These are phyloP conservation scores for Globisporangium solare DNA, from an alignment of 352 stramenopile genomes.

Conservation along the genomic window DNA sequence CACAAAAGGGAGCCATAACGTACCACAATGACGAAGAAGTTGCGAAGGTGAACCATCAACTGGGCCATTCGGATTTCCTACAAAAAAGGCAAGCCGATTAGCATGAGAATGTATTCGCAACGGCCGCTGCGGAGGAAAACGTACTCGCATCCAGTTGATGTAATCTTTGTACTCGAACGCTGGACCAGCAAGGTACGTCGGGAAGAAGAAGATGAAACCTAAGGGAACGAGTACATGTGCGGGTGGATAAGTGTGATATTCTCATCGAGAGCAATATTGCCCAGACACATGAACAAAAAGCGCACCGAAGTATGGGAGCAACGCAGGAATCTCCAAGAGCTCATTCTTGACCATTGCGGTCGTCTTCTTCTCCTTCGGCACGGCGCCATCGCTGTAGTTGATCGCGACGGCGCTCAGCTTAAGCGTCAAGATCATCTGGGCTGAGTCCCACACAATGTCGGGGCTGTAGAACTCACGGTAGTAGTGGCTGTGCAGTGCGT, in stretches of 20 bases:
- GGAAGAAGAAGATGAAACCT: conserved; percentile 88
- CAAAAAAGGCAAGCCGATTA: not conserved
- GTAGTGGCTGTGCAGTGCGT: conserved; percentile 49
- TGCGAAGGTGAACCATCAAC: conserved; percentile 59
- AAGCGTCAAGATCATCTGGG: conserved; percentile 85
- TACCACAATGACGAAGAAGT: conserved; percentile 74
- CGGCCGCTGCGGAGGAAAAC: not conserved
- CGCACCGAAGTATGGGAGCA: conserved; percentile 75
- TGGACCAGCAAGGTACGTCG: conserved; percentile 79
- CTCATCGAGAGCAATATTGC: not conserved
- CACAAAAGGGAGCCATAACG: conserved; percentile 4
- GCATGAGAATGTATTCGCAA: not conserved
- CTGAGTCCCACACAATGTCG: conserved; percentile 78
- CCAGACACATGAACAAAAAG: not conserved
- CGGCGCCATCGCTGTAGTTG: conserved; percentile 74
- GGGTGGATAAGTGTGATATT: not conserved
- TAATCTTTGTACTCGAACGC: conserved; percentile 87
- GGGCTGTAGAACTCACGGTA: conserved; percentile 81
- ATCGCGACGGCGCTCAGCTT: conserved; percentile 78
- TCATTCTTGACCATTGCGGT: conserved; percentile 71
- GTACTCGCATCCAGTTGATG: conserved; percentile 71
- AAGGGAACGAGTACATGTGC: not conserved
- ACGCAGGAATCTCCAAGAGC: conserved; percentile 43
- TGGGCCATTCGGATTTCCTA: conserved; percentile 61
- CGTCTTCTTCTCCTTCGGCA: conserved; percentile 76